Percentiles rank a stretch among this genome's conserved stretches.
Evolutionary conservation across 306 rosid genomes (phyloP).

Genomic region (Vigna angularis): DNA sequence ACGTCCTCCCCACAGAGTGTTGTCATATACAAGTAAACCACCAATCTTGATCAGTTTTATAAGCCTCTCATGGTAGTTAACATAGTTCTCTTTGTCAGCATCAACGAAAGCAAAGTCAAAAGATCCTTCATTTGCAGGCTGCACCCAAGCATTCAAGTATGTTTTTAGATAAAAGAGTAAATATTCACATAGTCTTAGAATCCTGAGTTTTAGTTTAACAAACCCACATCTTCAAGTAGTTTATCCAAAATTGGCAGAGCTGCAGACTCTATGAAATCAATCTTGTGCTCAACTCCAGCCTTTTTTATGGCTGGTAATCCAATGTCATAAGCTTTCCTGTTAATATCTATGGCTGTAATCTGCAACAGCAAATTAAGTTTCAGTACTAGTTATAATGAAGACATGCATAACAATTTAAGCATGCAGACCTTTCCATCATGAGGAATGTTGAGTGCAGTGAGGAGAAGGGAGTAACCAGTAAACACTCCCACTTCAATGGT

Average conservation of each 20-base stretch:
- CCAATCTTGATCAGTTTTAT: constrained; percentile 57
- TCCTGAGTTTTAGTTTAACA: not conserved
- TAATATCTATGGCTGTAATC: constrained; percentile 65
- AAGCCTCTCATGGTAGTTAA: constrained; percentile 57
- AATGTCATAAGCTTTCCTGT: constrained; percentile 57
- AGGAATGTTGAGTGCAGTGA: constrained; percentile 66
- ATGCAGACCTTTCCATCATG: constrained; percentile 57
- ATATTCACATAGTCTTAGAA: not conserved
- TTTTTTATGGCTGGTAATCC: constrained; percentile 65
- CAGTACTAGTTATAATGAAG: not conserved
- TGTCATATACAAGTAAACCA: constrained; percentile 56
- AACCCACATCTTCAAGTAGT: constrained; percentile 55
- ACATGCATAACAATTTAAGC: not conserved
- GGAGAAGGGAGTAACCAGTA: constrained; percentile 73
- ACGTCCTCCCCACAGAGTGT: constrained; percentile 54
- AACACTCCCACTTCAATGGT: constrained; percentile 69
- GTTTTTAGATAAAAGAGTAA: not conserved
- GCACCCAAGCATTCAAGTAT: not conserved
- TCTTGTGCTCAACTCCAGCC: constrained; percentile 75
- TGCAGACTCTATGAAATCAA: constrained; percentile 59
- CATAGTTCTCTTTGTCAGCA: constrained; percentile 57
- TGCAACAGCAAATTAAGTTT: constrained; percentile 34
- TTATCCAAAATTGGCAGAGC: constrained; percentile 64
- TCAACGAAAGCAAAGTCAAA: constrained; percentile 59
- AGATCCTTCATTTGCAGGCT: constrained; percentile 48